Base-by-base conservation (phyloP, 2,329 filamentous ascomycete genomes). In the Cryoendolithus antarcticus region DNA sequence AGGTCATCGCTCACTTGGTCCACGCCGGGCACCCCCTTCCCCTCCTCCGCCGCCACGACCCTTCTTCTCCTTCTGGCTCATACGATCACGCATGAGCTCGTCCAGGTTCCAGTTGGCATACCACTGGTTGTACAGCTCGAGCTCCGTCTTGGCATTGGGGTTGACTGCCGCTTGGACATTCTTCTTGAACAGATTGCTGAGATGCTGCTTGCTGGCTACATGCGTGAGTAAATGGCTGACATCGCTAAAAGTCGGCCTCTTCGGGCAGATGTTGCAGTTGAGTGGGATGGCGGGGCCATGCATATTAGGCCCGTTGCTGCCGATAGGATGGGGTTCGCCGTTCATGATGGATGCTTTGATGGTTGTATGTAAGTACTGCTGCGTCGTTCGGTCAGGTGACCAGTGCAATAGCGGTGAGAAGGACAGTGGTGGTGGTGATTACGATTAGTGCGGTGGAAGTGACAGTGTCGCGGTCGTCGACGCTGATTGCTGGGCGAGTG, bases 141-240 rank as follows among this genome's bases (percentile, higher is more conserved):
- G 67, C 27, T 73, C 59, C 8, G 71, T 59, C 15, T 71, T 69
- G n/a, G 81, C 77, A n/a, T 64, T 64, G 4, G 44, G 37, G n/a
- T 69, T 60, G 34, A 74, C 70, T 39, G 76, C 72, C 40, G 80
- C 75, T 41, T 74, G 75, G 48, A 94, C 75, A 52, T 85, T 80
- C 38, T 86, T 71, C 54, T 85, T 86, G 65, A 88, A 93, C 53
- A 84, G 78, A 56, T 85, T 75, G 43, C 86, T 79, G 28, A 95
- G 67, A 58, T 96, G 89, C n/a, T 82, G 82, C 58, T 95, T 95
- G 47, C 88, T 95, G 43, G 82, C 77, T 45, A 95, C 76, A 57
- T 96, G 89, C 9, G 89, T 96, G 55, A 96, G 74, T 30, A 95
- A 69, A 60, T 95, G 89, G 28, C 88, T 94, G 33, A 86, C 70